Evolutionary conservation across 2,329 filamentous ascomycete species (phyloP).

Genomic region (Ceratocystis papillata): DNA sequence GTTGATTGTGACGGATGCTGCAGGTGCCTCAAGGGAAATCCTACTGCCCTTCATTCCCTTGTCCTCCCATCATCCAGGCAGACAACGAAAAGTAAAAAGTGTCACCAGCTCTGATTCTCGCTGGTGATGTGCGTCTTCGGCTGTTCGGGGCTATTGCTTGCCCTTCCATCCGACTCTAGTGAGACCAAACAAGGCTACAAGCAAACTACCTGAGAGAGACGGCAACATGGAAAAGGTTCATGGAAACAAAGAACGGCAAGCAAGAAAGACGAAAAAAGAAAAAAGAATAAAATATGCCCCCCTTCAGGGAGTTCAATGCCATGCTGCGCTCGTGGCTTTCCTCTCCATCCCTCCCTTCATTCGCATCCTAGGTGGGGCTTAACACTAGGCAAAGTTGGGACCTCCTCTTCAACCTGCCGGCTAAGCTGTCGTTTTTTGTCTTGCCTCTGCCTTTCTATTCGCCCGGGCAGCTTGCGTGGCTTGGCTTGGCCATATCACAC

Average conservation of each 20-base stretch:
- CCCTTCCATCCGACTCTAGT: background rate
- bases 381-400: background rate
- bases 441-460: conserved; percentile 2
- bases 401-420: background rate
- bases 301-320: background rate
- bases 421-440: background rate
- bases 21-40: background rate
- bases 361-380: background rate
- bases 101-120: background rate
- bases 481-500: conserved; percentile 8
- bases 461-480: conserved; percentile 4
- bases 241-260: too few relatives aligned
- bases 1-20: background rate
- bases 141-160: background rate
- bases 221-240: too few relatives aligned
- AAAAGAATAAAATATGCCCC: background rate
- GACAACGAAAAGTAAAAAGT: background rate
- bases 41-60: background rate
- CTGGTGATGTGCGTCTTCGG: background rate
- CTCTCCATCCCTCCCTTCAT: conserved; percentile 3
- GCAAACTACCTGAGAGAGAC: background rate
- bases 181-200: background rate
- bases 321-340: background rate
- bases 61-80: too few relatives aligned
- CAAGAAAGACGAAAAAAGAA: background rate